Percentiles rank a stretch among this genome's conserved stretches.
phyloP scores from a whole-genome alignment of 805 yeast species.

The Barnettozyma vustinii region DNA sequence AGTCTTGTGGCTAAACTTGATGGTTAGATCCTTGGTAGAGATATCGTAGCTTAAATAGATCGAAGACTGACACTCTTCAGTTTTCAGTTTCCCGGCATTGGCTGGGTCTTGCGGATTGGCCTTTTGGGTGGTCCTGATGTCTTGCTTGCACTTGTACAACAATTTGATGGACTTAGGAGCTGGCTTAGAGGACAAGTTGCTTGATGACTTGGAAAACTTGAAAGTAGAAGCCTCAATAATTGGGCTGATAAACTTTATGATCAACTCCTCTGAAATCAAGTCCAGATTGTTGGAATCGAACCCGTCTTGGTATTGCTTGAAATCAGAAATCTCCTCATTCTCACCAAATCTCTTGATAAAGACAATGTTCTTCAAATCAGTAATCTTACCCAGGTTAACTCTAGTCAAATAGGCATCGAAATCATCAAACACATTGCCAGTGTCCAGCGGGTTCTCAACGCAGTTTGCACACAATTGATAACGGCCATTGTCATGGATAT shows the following conservation, averaged over 20 bases:
- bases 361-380: slow-evolving; percentile 19
- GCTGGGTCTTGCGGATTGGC: slow-evolving; percentile 5
- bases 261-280: slow-evolving; percentile 13
- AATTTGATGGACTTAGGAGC: slow-evolving; percentile 23
- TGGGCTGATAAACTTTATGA: slow-evolving; percentile 13
- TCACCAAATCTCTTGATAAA: slow-evolving; percentile 15
- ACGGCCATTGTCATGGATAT: slow-evolving; percentile 24
- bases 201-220: slow-evolving; percentile 20
- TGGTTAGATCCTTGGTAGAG: slow-evolving; percentile 15
- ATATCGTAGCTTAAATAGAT: slow-evolving; percentile 23
- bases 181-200: slow-evolving; percentile 19
- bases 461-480: slow-evolving; percentile 24
- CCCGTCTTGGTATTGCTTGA: slow-evolving; percentile 8
- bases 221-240: slow-evolving; percentile 21
- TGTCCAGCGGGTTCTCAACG: slow-evolving; percentile 22
- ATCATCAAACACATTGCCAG: slow-evolving; percentile 21
- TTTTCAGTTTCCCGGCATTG: slow-evolving; percentile 16
- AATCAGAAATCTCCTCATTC: slow-evolving; percentile 14
- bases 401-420: slow-evolving; percentile 16
- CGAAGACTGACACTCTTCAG: slow-evolving; percentile 22
- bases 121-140: slow-evolving; percentile 21
- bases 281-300: slow-evolving; percentile 15
- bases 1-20: slow-evolving; percentile 20
- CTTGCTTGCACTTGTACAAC: slow-evolving; percentile 24
- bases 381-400: slow-evolving; percentile 13